phyloP scores from a whole-genome alignment of 768 basidiomycete species.

The Hemileccinum impolitum region DNA sequence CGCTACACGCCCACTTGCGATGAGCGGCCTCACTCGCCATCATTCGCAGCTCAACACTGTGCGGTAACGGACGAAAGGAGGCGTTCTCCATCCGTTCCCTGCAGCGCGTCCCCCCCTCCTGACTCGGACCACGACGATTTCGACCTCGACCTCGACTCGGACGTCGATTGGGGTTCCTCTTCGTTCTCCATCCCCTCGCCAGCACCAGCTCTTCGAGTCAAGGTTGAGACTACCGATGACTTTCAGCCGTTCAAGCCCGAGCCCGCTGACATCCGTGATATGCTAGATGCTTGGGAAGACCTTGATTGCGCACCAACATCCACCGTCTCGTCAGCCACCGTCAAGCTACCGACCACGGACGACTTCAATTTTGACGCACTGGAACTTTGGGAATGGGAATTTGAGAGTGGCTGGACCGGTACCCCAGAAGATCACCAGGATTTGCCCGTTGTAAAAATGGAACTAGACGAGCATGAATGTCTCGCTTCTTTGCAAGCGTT shows the following conservation, averaged over 20 bases:
- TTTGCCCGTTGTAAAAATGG: slow-evolving; percentile 33
- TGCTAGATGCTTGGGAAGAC: slow-evolving; percentile 70
- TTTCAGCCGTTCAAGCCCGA: slow-evolving; percentile 51
- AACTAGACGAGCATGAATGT: slow-evolving; percentile 41
- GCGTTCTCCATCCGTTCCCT: slow-evolving; percentile 58
- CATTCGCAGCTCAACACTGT: slow-evolving; percentile 23
- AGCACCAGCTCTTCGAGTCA: slow-evolving; percentile 12
- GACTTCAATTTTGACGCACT: slow-evolving; percentile 45
- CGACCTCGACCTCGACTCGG: slow-evolving; percentile 52
- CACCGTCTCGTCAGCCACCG: slow-evolving; percentile 26
- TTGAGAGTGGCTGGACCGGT: slow-evolving; percentile 27
- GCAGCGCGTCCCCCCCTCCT: slow-evolving; percentile 67
- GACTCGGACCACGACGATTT: slow-evolving; percentile 52
- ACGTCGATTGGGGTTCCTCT: slow-evolving; percentile 61
- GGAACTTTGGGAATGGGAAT: slow-evolving; percentile 36
- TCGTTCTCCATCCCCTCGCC: slow-evolving; percentile 24
- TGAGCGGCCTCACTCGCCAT: slow-evolving; percentile 34
- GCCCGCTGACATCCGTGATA: slow-evolving; percentile 56
- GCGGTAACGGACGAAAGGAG: slow-evolving; percentile 29
- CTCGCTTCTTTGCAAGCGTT: slow-evolving; percentile 5
- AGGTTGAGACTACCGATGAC: slow-evolving; percentile 26
- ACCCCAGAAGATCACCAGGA: slow-evolving; percentile 17
- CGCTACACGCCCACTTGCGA: slow-evolving; percentile 46
- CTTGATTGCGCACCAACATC: slow-evolving; percentile 39
- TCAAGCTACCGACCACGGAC: slow-evolving; percentile 31